These are phyloP conservation scores for Suillus paluster DNA, from an alignment of 768 basidiomycete species.

Conservation along the genomic window DNA sequence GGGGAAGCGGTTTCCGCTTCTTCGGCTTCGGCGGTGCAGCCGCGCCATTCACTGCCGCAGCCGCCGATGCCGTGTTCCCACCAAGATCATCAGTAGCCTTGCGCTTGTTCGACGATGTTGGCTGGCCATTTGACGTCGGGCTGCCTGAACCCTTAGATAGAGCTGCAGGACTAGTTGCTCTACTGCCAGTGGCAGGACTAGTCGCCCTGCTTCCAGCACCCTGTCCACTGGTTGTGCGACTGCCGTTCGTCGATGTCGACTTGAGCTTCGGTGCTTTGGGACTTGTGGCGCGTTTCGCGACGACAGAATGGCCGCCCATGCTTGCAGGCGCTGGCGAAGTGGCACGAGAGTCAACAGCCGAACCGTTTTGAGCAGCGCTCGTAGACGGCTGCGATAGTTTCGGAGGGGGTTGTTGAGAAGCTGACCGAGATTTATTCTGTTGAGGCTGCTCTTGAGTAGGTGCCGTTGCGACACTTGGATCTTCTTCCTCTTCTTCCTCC, in stretches of 20 bases:
- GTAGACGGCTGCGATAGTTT: slow-evolving; percentile 39
- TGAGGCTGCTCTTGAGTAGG: slow-evolving; percentile 47
- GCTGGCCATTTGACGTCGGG: slow-evolving; percentile 44
- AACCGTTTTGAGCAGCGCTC: slow-evolving; percentile 29
- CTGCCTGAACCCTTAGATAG: slow-evolving; percentile 23
- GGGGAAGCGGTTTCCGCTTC: slow-evolving; percentile 54
- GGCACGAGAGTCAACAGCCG: slow-evolving; percentile 51
- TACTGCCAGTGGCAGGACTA: slow-evolving; percentile 49
- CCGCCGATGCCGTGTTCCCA: slow-evolving; percentile 13
- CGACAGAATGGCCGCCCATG: slow-evolving; percentile 75
- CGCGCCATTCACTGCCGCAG: slow-evolving; percentile 20
- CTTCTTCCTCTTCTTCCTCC: slow-evolving; percentile 77
- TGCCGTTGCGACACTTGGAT: too few species aligned
- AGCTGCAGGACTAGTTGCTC: slow-evolving; percentile 38
- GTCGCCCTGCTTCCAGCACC: slow-evolving; percentile 53
- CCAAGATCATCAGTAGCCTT: slow-evolving; percentile 52
- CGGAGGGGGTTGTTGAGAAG: slow-evolving; percentile 42
- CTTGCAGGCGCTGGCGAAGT: slow-evolving; percentile 56
- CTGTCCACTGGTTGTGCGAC: slow-evolving; percentile 57
- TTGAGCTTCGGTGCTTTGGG: slow-evolving; percentile 72
- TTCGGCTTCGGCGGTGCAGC: slow-evolving; percentile 49
- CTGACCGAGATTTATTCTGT: slow-evolving; percentile 48
- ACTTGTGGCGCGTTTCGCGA: slow-evolving; percentile 86
- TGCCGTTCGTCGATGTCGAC: slow-evolving; percentile 41
- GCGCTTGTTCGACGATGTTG: slow-evolving; percentile 58